Evolutionary conservation across 441 rosid species (phyloP).

Genomic region (Gossypium aridum): DNA sequence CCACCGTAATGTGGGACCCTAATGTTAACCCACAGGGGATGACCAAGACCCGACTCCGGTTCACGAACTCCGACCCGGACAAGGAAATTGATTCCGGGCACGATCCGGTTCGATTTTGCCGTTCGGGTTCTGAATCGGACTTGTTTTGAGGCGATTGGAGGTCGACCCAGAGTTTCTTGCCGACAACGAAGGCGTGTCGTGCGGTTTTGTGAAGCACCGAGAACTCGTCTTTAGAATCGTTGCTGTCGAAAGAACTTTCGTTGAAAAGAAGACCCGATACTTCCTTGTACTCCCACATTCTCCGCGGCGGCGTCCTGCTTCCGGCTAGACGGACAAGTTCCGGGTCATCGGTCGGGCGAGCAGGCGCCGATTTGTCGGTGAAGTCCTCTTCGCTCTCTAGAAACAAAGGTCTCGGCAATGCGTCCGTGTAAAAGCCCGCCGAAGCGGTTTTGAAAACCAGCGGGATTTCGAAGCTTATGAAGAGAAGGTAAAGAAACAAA

Average conservation of each 20-base stretch:
- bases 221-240: conserved; percentile 34
- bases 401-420: conserved; percentile 32
- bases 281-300: conserved; percentile 32
- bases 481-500: conserved; percentile 40
- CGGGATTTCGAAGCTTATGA: conserved; percentile 51
- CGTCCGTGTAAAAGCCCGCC: conserved; percentile 25
- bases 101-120: conserved; percentile 20
- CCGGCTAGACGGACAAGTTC: background rate
- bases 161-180: conserved; percentile 35
- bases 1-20: conserved; percentile 41
- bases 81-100: conserved; percentile 37
- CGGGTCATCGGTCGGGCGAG: conserved; percentile 10
- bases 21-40: conserved; percentile 40
- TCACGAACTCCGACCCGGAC: conserved; percentile 33
- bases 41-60: conserved; percentile 36
- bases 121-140: background rate
- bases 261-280: conserved; percentile 39
- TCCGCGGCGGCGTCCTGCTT: conserved; percentile 17
- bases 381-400: conserved; percentile 25
- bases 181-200: conserved; percentile 32
- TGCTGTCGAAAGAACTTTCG: conserved; percentile 28
- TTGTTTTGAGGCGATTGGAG: conserved; percentile 24
- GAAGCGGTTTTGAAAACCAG: conserved; percentile 25
- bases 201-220: conserved; percentile 37
- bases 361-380: conserved; percentile 22